Percentiles rank a stretch among this genome's conserved stretches.
phyloP scores from a whole-genome alignment of 805 yeast genomes.

The Candida verbasci region DNA sequence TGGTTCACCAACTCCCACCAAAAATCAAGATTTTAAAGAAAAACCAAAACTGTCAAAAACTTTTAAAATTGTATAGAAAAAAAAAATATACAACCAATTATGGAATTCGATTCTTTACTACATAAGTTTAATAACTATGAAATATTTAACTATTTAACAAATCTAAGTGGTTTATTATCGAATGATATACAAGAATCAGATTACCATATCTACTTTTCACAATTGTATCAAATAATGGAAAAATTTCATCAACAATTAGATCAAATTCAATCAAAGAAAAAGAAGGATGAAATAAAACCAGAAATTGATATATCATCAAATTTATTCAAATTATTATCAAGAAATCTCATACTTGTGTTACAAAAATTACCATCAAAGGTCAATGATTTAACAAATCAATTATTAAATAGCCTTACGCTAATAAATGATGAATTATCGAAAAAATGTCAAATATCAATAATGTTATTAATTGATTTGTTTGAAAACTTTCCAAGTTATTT shows the following conservation, averaged over 20 bases:
- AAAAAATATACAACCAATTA: not conserved
- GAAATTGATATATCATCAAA: conserved; percentile 11
- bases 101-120: conserved; percentile 9
- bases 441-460: conserved; percentile 17
- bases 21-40: not conserved
- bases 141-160: conserved; percentile 17
- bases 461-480: conserved; percentile 34
- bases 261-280: conserved; percentile 8
- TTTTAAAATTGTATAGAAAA: conserved; percentile 2
- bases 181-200: conserved; percentile 11
- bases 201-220: conserved; percentile 14
- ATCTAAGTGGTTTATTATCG: conserved; percentile 16
- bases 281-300: conserved; percentile 3
- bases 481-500: conserved; percentile 33
- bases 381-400: conserved; percentile 34
- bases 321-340: conserved; percentile 24
- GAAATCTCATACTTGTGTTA: conserved; percentile 22
- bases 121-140: conserved; percentile 15
- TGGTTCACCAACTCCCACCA: conserved; percentile 8
- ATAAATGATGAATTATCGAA: conserved; percentile 12
- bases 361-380: conserved; percentile 28
- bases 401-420: conserved; percentile 21
- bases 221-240: conserved; percentile 23
- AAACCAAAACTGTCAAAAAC: conserved; percentile 1
- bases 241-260: conserved; percentile 10